phyloP scores from a whole-genome alignment of 2,329 filamentous ascomycete genomes.

The Elsinoe necatrix region DNA sequence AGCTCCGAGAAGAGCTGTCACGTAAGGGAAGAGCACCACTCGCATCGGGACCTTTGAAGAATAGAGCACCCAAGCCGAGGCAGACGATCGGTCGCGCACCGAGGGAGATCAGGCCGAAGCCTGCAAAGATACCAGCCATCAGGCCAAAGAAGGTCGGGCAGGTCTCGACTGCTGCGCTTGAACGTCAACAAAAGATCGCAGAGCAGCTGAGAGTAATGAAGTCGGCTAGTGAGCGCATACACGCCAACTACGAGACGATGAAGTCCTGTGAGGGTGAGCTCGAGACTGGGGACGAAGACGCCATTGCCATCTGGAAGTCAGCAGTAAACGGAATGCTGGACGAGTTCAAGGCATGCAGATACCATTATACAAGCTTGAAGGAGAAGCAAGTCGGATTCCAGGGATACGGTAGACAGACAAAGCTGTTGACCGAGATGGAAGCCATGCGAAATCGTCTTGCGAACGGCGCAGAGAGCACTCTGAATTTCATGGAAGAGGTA shows the following conservation, averaged over 20 bases:
- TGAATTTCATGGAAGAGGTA: conserved; percentile 17
- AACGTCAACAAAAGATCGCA: conserved; percentile 5
- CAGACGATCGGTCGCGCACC: neutral
- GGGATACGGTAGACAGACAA: conserved; percentile 26
- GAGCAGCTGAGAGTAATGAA: conserved; percentile 14
- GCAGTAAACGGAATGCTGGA: conserved; percentile 50
- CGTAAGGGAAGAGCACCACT: neutral
- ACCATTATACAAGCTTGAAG: conserved; percentile 46
- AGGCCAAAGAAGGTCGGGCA: neutral
- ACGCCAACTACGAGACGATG: conserved; percentile 34
- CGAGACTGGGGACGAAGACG: conserved; percentile 42
- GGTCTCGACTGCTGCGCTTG: neutral
- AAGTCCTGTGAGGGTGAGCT: conserved; percentile 41
- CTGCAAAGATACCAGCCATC: neutral
- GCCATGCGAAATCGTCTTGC: conserved; percentile 35
- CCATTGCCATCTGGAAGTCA: conserved; percentile 50
- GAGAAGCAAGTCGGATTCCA: conserved; percentile 43
- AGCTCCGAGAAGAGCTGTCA: neutral
- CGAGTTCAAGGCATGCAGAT: conserved; percentile 52
- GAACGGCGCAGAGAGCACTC: conserved; percentile 14
- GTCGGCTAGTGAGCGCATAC: conserved; percentile 16
- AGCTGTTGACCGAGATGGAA: conserved; percentile 25
- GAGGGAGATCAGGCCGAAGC: neutral
- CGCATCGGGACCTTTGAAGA: too few relatives aligned
- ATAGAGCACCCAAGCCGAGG: neutral